Conservation (phyloP, 305 asterid genomes). For the Salvia sclarea region DNA sequence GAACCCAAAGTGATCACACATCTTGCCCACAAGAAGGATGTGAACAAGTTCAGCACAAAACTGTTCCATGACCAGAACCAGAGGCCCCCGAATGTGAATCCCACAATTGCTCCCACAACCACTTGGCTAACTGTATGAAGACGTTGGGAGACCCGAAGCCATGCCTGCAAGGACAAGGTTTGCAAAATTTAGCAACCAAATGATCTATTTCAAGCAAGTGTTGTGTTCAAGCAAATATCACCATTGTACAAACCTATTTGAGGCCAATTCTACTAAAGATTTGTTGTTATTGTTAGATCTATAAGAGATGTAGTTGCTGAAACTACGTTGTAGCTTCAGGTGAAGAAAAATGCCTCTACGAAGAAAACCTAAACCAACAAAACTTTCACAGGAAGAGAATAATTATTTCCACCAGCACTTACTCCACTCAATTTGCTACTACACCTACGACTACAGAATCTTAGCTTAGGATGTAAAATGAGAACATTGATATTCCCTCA, state of each 20-base stretch:
- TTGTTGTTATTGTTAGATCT: too few species aligned
- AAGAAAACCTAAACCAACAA: not conserved
- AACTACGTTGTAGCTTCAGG: not conserved
- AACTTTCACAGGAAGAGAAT: not conserved
- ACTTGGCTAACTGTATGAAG: constrained; percentile 76
- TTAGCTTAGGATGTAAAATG: not conserved
- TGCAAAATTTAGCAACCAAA: not conserved
- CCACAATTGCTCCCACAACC: constrained; percentile 66
- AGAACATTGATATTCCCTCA: too few species aligned
- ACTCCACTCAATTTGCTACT: not conserved
- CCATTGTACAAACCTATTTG: not conserved
- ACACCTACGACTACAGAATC: too few species aligned
- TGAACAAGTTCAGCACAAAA: constrained; percentile 44
- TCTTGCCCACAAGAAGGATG: constrained; percentile 51
- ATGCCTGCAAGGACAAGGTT: constrained; percentile 54
- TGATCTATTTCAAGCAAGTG: not conserved
- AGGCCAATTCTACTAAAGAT: not conserved
- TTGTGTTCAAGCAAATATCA: too few species aligned
- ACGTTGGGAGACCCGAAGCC: constrained; percentile 79
- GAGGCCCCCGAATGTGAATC: constrained; percentile 48
- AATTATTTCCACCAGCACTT: not conserved
- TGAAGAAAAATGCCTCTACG: not conserved
- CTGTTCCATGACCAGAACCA: constrained; percentile 76
- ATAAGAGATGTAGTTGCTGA: too few species aligned
- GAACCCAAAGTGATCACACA: constrained; percentile 43